Base-by-base conservation (phyloP, 1,284 basidiomycete genomes). In the Cutaneotrichosporon cyanovorans region DNA sequence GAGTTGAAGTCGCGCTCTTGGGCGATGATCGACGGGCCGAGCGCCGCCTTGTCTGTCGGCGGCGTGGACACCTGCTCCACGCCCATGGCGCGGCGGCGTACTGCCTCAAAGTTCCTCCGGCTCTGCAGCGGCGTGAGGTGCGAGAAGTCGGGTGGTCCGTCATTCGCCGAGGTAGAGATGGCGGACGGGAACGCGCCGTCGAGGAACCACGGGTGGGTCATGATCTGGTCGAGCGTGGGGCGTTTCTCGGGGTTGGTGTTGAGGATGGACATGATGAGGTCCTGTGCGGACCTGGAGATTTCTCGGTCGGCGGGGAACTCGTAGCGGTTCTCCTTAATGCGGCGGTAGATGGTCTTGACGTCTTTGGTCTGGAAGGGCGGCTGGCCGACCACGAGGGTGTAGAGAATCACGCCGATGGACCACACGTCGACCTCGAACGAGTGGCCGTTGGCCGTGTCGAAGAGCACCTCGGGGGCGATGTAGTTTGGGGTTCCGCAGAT, bases 401-500 rank as follows among this genome's bases (percentile, higher is more conserved):
- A 98, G 22, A 96, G 74, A 53, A 98, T 97, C 42, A 98, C 93
- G 11, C 93, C 95, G 42, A 95, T 85, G 6, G 87, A 90, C 95
- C 93, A 98, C 9, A 92, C 86, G 65, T 98, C 93, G 30, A 97
- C 93, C 73, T 97, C 93, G 63, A 96, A 98, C 66, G 87, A 91
- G 72, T 98, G 93, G 0, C 93, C 91, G 58, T 91, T 92, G 21
- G 84, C 87, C 36, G 86, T 88, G 68, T 96, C 91, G 68, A 96
- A 97, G 51, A 98, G 74, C 28, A 98, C 91, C 68, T 98, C 93
- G 0, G 93, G 95, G 0, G 95, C 95, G 58, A 98, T 97, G 69
- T 98, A 97, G 69, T 98, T 97, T 2, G 93, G 95, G 1, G 93
- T 98, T 6, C 93, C 95, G 61, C 93, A 97, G 40, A 97, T 93